These are phyloP conservation scores for Leishmania tropica DNA, from an alignment of 208 protist species.

Conservation along the genomic window DNA sequence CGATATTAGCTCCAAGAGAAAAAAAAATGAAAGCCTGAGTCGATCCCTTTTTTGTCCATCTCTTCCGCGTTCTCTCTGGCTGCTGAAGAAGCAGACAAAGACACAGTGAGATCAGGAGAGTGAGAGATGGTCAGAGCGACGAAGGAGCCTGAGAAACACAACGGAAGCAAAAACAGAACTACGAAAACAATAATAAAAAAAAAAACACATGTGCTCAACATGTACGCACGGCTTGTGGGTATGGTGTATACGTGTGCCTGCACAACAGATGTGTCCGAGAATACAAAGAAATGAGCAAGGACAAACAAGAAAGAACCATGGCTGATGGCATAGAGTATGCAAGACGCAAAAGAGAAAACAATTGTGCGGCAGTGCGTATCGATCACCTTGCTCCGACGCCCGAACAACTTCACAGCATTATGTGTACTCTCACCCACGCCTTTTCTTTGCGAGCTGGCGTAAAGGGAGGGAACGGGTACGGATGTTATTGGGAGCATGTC, in stretches of 20 bases:
- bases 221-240: background rate
- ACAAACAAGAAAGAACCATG: background rate
- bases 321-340: background rate
- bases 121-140: background rate
- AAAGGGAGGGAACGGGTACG: background rate
- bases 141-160: background rate
- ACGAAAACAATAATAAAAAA: background rate
- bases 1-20: background rate
- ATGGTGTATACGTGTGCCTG: background rate
- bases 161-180: background rate
- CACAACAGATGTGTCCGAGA: background rate
- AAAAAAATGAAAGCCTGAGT: background rate
- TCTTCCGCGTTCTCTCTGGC: background rate
- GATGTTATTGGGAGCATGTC: background rate
- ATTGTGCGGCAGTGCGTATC: background rate
- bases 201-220: background rate
- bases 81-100: background rate
- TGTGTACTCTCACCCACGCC: background rate
- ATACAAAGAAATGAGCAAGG: background rate
- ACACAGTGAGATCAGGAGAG: background rate
- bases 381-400: background rate
- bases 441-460: background rate
- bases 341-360: background rate
- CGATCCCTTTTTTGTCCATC: background rate
- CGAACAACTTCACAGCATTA: background rate